These are phyloP conservation scores for Medakamo hakoo DNA, from an alignment of 139 green algal genomes.

Conservation along the genomic window DNA sequence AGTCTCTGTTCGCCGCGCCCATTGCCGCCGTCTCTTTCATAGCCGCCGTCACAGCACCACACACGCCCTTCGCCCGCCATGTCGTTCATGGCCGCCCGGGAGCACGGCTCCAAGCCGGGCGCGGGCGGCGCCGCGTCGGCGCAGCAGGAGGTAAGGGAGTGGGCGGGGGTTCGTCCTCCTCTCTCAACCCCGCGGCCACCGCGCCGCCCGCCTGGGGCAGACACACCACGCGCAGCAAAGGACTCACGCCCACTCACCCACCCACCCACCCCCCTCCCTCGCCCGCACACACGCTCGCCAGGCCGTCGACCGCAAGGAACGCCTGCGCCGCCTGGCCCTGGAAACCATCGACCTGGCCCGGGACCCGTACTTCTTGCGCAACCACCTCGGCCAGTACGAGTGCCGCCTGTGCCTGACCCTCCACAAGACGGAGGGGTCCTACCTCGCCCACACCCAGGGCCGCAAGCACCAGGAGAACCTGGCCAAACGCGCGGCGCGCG, in stretches of 20 bases:
- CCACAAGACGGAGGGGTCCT: slow-evolving; percentile 99
- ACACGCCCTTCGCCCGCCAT: too few species aligned
- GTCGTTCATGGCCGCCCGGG: slow-evolving; percentile 67
- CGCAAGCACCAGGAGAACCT: slow-evolving; percentile 98
- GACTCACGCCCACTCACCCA: neutral
- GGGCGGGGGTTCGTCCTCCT: neutral
- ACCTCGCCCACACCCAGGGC: slow-evolving; percentile 96
- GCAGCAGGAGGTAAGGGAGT: slow-evolving; percentile 52
- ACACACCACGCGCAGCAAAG: too few species aligned
- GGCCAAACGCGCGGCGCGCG: slow-evolving; percentile 87
- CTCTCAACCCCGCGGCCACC: neutral
- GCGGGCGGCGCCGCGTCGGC: slow-evolving; percentile 51
- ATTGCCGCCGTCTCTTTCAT: too few species aligned
- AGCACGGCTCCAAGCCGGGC: slow-evolving; percentile 78
- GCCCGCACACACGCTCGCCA: slow-evolving; percentile 15
- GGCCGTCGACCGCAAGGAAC: slow-evolving; percentile 79
- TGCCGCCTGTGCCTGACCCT: slow-evolving; percentile 95
- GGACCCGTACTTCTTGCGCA: slow-evolving; percentile 98
- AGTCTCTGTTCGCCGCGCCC: too few species aligned
- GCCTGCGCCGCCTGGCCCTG: slow-evolving; percentile 83
- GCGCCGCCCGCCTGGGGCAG: too few species aligned
- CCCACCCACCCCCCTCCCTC: neutral
- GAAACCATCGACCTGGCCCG: slow-evolving; percentile 98
- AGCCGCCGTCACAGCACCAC: too few species aligned
- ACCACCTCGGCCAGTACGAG: slow-evolving; percentile 94